Base-by-base conservation (phyloP, 2,329 filamentous ascomycete genomes). In the Venturia carpophila region DNA sequence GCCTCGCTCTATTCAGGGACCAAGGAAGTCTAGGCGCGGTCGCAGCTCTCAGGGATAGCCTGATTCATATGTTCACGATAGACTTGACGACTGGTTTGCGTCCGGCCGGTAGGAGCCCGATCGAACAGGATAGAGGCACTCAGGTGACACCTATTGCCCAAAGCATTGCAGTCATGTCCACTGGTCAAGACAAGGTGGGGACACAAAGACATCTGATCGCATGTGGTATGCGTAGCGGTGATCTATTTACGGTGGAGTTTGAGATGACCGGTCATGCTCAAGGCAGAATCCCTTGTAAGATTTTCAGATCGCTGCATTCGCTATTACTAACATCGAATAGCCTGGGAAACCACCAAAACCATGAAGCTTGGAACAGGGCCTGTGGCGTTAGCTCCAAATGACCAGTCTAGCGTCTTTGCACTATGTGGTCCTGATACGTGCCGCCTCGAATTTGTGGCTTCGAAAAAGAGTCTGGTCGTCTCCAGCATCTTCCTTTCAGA, bases 401-500 rank as follows among this genome's bases (percentile, higher is more conserved):
- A 2, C 67, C 65, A n/a, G 71, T 58, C 52, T 4, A 58, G 52
- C 52, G 75, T 73, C 1, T 76, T 78, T 64, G 71, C 74, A 17
- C 71, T 73, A n/a, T 78, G 76, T 65, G 76, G 75, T 17, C 67
- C 72, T 1, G 73, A 77, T 37, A 73, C 76, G 13, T 76, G 74
- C 66, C 71, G 71, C 30, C 64, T 78, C 21, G 70, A 71, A 21
- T 42, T 30, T n/a, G 42, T 27, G 13, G 15, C 60, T 30, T 21
- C 60, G 2, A 27, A 37, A 17, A 67, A 67, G 4, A 37, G 39
- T 2, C 49, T 74, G 2, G 67, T 69, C 1, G 69, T 77, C 30
- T 71, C 73, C 15, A 75, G 72, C 1, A 70, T 78, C 24, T 78
- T 75, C 75, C 73, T 78, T 58, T 73, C 72, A 11, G 70, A 75